Percentiles rank a stretch among this genome's conserved stretches.
Evolutionary conservation across 495 filamentous ascomycete genomes (phyloP).

Genomic region (Aspergillus egyptiacus): DNA sequence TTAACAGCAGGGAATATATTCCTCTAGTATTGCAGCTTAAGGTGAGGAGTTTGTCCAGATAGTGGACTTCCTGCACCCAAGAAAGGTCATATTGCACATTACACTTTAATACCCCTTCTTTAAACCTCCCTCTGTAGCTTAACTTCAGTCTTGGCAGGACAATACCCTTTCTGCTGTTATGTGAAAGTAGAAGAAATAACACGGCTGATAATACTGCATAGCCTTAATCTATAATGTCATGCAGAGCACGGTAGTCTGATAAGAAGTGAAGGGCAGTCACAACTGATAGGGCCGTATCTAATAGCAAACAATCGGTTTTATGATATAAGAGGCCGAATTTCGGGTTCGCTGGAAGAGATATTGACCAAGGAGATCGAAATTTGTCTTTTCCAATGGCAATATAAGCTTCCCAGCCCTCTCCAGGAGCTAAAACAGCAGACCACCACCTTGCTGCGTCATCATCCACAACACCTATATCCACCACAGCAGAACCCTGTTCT

Average conservation of each 20-base stretch:
- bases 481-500: slow-evolving; percentile 2
- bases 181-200: slow-evolving; percentile 4
- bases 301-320: not conserved
- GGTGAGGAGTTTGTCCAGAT: slow-evolving; percentile 6
- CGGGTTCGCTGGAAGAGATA: slow-evolving; percentile 3
- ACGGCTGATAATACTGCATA: slow-evolving; percentile 6
- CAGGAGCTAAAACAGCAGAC: slow-evolving; percentile 5
- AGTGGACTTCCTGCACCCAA: not conserved
- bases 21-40: slow-evolving; percentile 3
- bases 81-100: slow-evolving; percentile 1
- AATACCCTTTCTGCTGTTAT: not conserved
- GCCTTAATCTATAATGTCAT: slow-evolving; percentile 3
- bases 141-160: not conserved
- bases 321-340: not conserved
- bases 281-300: not conserved
- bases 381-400: not conserved
- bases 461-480: not conserved
- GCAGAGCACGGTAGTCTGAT: not conserved
- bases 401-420: slow-evolving; percentile 1
- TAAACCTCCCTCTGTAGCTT: not conserved
- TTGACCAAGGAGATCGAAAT: slow-evolving; percentile 4
- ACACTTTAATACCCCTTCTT: not conserved
- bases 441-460: slow-evolving; percentile 3
- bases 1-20: slow-evolving; percentile 2
- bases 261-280: slow-evolving; percentile 1